A percentile compares a stretch with the other conserved stretches of the same genome.
These are phyloP conservation scores for Fusarium sp. DNA, from an alignment of 2,329 filamentous ascomycete genomes.

Conservation along the genomic window DNA sequence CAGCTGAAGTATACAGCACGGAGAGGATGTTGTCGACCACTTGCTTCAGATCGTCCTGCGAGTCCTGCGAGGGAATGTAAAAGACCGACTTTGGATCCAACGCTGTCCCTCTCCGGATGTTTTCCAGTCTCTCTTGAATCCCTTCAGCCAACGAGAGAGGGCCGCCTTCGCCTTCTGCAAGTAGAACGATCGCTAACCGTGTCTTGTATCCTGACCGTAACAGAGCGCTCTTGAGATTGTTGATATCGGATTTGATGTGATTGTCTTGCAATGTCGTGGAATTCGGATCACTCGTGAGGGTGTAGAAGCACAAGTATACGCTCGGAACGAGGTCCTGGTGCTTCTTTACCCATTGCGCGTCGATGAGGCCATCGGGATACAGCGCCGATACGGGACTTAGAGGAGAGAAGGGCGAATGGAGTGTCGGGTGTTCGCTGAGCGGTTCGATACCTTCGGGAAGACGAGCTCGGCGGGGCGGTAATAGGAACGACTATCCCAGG, in stretches of 20 bases:
- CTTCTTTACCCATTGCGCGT: slow-evolving; percentile 87
- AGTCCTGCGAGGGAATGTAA: slow-evolving; percentile 82
- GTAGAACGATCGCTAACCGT: slow-evolving; percentile 77
- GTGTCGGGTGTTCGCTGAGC: slow-evolving; percentile 65
- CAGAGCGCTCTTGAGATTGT: slow-evolving; percentile 79
- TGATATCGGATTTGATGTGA: slow-evolving; percentile 89
- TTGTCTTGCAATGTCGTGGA: slow-evolving; percentile 86
- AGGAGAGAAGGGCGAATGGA: slow-evolving; percentile 94
- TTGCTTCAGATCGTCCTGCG: slow-evolving; percentile 77
- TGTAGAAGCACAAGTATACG: slow-evolving; percentile 85
- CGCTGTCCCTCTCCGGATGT: slow-evolving; percentile 83
- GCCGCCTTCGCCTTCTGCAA: slow-evolving; percentile 51
- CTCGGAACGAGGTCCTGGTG: slow-evolving; percentile 89
- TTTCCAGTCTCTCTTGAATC: slow-evolving; percentile 78
- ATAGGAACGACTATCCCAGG: slow-evolving; percentile 64
- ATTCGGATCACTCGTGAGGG: slow-evolving; percentile 79
- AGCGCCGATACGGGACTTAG: slow-evolving; percentile 85
- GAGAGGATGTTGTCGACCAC: slow-evolving; percentile 82
- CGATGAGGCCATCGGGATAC: slow-evolving; percentile 91
- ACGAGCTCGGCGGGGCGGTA: slow-evolving; percentile 70
- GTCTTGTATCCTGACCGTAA: slow-evolving; percentile 81
- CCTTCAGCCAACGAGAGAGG: slow-evolving; percentile 72
- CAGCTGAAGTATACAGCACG: slow-evolving; percentile 78
- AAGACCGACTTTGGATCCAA: slow-evolving; percentile 90
- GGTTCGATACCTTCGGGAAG: slow-evolving; percentile 67